A percentile compares a stretch with the other conserved stretches of the same genome.
phyloP scores from a whole-genome alignment of 2,329 filamentous ascomycete genomes.

The Magnaporthales sp. region DNA sequence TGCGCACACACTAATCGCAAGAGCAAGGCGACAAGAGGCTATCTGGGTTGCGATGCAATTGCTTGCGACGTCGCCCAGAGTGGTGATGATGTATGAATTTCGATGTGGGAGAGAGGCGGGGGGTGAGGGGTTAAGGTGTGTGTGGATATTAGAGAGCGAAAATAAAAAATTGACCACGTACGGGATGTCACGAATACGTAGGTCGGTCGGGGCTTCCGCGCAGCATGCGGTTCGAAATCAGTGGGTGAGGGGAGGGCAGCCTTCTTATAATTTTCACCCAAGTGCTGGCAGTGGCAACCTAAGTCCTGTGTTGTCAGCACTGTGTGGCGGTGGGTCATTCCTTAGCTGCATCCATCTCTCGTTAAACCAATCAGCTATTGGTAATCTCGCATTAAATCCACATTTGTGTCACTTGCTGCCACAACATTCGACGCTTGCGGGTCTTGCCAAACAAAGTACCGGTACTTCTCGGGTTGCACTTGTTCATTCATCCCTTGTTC shows the following conservation, averaged over 20 bases:
- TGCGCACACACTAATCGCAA: conserved; percentile 8
- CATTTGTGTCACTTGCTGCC: conserved; percentile 5
- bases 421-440: background rate
- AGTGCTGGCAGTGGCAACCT: conserved; percentile 16
- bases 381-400: background rate
- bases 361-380: background rate
- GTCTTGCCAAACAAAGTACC: conserved; percentile 6
- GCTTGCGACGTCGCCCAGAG: background rate
- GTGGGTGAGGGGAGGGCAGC: conserved; percentile 42
- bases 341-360: background rate
- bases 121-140: conserved; percentile 16
- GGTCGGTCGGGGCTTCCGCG: conserved; percentile 48
- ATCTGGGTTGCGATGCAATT: background rate
- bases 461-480: conserved; percentile 6
- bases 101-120: conserved; percentile 17
- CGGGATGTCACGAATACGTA: conserved; percentile 38
- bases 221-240: conserved; percentile 28
- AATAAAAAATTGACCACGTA: conserved; percentile 32
- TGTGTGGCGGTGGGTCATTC: conserved; percentile 26
- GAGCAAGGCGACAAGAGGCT: background rate
- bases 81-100: conserved; percentile 15
- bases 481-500: conserved; percentile 3
- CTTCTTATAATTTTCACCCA: conserved; percentile 47
- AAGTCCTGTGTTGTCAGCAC: conserved; percentile 18
- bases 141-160: conserved; percentile 15